A percentile compares a stretch with the other conserved stretches of the same genome.
phyloP scores from a whole-genome alignment of 2,329 filamentous ascomycete species.

The Fusarium sp. region DNA sequence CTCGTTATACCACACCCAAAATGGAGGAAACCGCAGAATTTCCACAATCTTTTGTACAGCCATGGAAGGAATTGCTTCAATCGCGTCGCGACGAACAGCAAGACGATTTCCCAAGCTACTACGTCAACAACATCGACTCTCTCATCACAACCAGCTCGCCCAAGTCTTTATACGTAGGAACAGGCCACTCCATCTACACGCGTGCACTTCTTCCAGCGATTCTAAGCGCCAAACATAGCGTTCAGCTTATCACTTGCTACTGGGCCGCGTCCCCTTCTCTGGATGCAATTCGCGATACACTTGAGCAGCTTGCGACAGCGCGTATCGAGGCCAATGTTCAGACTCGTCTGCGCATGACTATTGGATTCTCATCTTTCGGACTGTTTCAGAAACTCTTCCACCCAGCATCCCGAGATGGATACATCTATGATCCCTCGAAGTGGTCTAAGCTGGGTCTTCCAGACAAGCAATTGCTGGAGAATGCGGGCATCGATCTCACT shows the following conservation, averaged over 20 bases:
- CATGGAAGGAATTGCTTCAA: slow-evolving; percentile 53
- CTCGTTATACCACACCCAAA: not conserved
- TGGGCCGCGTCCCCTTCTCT: slow-evolving; percentile 77
- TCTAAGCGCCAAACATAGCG: slow-evolving; percentile 68
- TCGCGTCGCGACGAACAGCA: slow-evolving; percentile 52
- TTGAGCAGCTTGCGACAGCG: slow-evolving; percentile 68
- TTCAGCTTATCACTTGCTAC: slow-evolving; percentile 85
- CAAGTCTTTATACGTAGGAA: slow-evolving; percentile 66
- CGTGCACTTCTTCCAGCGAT: slow-evolving; percentile 71
- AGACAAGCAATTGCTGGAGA: slow-evolving; percentile 60
- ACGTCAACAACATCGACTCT: slow-evolving; percentile 56
- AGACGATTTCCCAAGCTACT: slow-evolving; percentile 63
- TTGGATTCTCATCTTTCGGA: slow-evolving; percentile 82
- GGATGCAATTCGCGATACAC: slow-evolving; percentile 66
- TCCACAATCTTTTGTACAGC: slow-evolving; percentile 55
- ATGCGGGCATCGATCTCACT: slow-evolving; percentile 72
- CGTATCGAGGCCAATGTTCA: slow-evolving; percentile 45
- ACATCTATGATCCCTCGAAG: slow-evolving; percentile 67
- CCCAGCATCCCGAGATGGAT: slow-evolving; percentile 71
- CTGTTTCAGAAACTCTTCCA: slow-evolving; percentile 81
- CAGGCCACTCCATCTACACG: slow-evolving; percentile 68
- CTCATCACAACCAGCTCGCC: slow-evolving; percentile 64
- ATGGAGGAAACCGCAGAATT: slow-evolving; percentile 45
- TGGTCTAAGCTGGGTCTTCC: slow-evolving; percentile 78
- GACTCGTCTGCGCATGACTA: slow-evolving; percentile 68